Evolutionary conservation across 257 asterid species (phyloP).

Genomic region (Ballota nigra): DNA sequence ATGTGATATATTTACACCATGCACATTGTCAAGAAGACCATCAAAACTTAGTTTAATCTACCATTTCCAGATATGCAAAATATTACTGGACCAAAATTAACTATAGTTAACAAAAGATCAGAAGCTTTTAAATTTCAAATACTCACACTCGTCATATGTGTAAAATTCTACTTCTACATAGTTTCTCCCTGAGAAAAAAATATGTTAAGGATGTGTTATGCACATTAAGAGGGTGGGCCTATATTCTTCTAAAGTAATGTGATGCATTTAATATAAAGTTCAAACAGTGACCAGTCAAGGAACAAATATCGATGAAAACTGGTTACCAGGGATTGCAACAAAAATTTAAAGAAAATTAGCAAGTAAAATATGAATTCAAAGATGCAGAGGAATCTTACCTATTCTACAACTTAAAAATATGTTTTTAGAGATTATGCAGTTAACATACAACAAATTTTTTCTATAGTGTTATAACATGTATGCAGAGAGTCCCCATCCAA

Average conservation of each 20-base stretch:
- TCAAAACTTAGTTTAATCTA: not conserved
- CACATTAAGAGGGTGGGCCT: not conserved
- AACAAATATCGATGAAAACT: not conserved
- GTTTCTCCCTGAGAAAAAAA: no score
- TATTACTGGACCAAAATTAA: not conserved
- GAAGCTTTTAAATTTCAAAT: no score
- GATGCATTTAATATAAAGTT: no score
- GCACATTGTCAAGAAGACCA: not conserved
- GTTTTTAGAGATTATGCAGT: not conserved
- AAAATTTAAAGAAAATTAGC: not conserved
- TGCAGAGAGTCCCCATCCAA: not conserved
- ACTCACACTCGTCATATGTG: no score
- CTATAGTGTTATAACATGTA: not conserved
- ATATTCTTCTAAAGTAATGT: not conserved
- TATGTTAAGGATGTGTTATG: no score
- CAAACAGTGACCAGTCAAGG: not conserved
- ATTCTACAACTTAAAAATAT: not conserved
- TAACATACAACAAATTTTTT: not conserved
- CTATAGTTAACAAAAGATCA: not conserved
- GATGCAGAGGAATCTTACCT: not conserved
- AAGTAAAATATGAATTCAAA: not conserved
- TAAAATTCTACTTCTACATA: no score
- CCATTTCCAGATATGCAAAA: not conserved
- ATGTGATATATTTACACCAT: not conserved
- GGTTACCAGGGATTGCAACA: not conserved